Evolutionary conservation across 169 alveolate species (phyloP).

Genomic region (Plasmodium inui): DNA sequence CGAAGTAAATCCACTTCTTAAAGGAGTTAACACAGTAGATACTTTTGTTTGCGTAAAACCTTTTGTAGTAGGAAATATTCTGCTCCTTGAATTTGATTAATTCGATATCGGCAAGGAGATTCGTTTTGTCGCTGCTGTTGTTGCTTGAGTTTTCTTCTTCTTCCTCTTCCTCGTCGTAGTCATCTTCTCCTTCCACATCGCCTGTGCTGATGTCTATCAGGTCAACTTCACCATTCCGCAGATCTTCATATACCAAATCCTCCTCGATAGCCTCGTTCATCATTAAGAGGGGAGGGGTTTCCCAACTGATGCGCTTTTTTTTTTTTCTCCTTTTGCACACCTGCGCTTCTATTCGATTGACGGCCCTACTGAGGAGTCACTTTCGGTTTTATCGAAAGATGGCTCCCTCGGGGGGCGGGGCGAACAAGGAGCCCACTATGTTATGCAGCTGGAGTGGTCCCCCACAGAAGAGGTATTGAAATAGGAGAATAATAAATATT

Average conservation of each 20-base stretch:
- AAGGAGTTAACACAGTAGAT: conserved; percentile 41
- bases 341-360: background rate
- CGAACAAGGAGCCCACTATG: background rate
- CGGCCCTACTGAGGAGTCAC: background rate
- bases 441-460: too few relatives aligned
- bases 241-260: conserved; percentile 44
- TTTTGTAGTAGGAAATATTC: conserved; percentile 19
- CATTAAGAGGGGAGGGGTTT: background rate
- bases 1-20: conserved; percentile 72
- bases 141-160: background rate
- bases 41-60: conserved; percentile 62
- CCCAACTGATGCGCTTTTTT: background rate
- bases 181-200: conserved; percentile 10
- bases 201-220: conserved; percentile 34
- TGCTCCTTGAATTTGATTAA: conserved; percentile 22
- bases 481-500: background rate
- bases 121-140: background rate
- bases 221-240: conserved; percentile 13
- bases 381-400: background rate
- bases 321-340: background rate
- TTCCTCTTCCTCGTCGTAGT: background rate
- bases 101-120: background rate
- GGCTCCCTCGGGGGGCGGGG: background rate
- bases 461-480: background rate
- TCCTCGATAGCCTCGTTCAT: conserved; percentile 45